phyloP scores from a whole-genome alignment of 805 yeast genomes.

The Dipodascus geniculatus region DNA sequence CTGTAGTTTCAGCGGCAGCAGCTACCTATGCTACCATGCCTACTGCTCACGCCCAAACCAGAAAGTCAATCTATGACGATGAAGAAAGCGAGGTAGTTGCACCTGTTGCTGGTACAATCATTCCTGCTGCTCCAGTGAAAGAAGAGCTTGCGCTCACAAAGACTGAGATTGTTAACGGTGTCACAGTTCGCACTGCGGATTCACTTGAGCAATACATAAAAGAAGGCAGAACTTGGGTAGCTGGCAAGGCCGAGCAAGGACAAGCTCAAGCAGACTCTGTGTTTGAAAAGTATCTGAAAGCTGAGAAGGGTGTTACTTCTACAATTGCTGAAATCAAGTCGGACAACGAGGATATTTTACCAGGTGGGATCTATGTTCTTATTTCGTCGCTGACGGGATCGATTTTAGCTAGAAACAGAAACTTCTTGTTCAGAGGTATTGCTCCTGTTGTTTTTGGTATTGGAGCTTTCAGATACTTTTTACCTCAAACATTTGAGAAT shows the following conservation, averaged over 20 bases:
- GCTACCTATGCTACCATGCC: constrained; percentile 8
- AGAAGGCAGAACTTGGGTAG: constrained; percentile 34
- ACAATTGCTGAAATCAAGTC: constrained; percentile 56
- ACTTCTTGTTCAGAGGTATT: constrained; percentile 39
- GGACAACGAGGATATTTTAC: constrained; percentile 55
- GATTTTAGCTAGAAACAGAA: constrained; percentile 58
- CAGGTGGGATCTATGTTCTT: constrained; percentile 55
- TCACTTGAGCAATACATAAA: constrained; percentile 39
- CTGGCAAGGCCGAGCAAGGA: constrained; percentile 25
- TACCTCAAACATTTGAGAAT: constrained; percentile 62
- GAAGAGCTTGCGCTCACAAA: constrained; percentile 11
- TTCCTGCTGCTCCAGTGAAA: constrained; percentile 12
- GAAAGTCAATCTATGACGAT: constrained; percentile 20
- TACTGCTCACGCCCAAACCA: constrained; percentile 10
- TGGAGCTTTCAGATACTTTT: constrained; percentile 52
- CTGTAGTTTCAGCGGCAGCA: constrained; percentile 3
- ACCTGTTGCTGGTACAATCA: constrained; percentile 21
- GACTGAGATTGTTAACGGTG: constrained; percentile 37
- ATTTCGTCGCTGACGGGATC: constrained; percentile 65
- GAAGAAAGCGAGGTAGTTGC: constrained; percentile 11
- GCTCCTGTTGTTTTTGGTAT: constrained; percentile 52
- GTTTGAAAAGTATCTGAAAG: constrained; percentile 38
- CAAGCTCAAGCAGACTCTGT: constrained; percentile 34
- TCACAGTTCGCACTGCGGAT: constrained; percentile 41
- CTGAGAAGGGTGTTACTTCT: constrained; percentile 51